Evolutionary conservation across 2,329 filamentous ascomycete species (phyloP).

Genomic region (Mycosphaerella arachidis): DNA sequence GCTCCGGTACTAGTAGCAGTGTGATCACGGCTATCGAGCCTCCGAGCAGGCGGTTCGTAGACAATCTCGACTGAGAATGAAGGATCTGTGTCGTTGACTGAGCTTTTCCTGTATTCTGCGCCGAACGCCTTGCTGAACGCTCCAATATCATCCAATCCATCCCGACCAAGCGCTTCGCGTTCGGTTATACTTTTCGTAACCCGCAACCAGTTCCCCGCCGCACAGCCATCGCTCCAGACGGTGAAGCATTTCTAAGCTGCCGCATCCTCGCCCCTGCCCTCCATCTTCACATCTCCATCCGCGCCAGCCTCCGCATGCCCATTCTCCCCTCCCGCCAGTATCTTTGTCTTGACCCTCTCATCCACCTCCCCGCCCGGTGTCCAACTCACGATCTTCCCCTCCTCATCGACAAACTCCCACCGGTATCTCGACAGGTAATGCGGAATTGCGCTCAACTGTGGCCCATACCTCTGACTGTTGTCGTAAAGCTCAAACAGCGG

Average conservation of each 20-base stretch:
- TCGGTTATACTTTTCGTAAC: neutral
- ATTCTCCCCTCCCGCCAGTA: slow-evolving; percentile 30
- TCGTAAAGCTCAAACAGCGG: slow-evolving; percentile 98
- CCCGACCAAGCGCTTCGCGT: neutral
- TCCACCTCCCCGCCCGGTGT: slow-evolving; percentile 30
- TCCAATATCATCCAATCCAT: neutral
- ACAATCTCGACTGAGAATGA: neutral
- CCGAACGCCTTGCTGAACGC: neutral
- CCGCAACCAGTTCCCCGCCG: neutral
- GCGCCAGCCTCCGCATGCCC: slow-evolving; percentile 6
- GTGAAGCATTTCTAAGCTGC: neutral
- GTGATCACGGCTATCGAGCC: too few species aligned
- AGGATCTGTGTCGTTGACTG: neutral
- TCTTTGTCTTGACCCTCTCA: slow-evolving; percentile 29
- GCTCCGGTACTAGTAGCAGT: too few species aligned
- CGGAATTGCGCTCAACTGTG: slow-evolving; percentile 92
- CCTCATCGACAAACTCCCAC: slow-evolving; percentile 95
- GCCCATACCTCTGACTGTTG: slow-evolving; percentile 90
- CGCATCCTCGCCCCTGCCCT: neutral
- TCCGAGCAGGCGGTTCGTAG: too few species aligned
- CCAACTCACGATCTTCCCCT: slow-evolving; percentile 67
- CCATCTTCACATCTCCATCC: neutral
- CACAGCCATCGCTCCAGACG: neutral
- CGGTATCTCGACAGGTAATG: slow-evolving; percentile 93
- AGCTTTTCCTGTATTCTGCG: neutral